These are phyloP conservation scores for Letharia columbiana DNA, from an alignment of 495 filamentous ascomycete genomes.

Conservation along the genomic window DNA sequence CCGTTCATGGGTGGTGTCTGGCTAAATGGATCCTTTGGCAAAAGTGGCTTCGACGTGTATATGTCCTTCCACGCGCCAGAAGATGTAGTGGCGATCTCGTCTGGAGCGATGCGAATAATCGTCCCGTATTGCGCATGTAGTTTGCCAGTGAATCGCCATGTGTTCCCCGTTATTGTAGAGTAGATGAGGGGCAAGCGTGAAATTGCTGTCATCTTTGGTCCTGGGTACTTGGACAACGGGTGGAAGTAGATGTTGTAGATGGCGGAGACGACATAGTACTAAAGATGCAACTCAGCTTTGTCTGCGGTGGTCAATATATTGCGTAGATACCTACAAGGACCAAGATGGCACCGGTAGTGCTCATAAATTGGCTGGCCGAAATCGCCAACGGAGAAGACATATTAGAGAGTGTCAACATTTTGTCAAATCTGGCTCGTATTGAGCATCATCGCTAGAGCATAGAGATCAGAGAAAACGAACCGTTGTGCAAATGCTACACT, in stretches of 20 bases:
- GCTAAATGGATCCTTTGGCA: constrained; percentile 19
- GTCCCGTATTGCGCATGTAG: constrained; percentile 37
- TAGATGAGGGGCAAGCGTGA: constrained; percentile 17
- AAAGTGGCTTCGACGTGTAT: constrained; percentile 7
- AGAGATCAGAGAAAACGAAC: background rate
- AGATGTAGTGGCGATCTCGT: constrained; percentile 29
- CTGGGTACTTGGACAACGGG: constrained; percentile 27
- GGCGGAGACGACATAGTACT: constrained; percentile 8
- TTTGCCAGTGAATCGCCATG: constrained; percentile 4
- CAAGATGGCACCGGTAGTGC: constrained; percentile 1
- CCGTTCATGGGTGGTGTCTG: constrained; percentile 20
- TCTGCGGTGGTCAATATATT: background rate
- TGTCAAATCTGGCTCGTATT: background rate
- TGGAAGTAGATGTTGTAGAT: constrained; percentile 31
- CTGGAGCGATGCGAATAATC: constrained; percentile 43
- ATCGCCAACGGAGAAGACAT: background rate
- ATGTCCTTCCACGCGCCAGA: constrained; percentile 22
- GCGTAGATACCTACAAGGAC: background rate
- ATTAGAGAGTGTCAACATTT: constrained; percentile 11
- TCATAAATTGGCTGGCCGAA: constrained; percentile 4
- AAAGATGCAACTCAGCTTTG: background rate
- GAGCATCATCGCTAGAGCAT: background rate
- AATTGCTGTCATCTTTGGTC: constrained; percentile 20
- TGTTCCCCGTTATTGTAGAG: constrained; percentile 15
- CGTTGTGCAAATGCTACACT: background rate